Evolutionary conservation across 1,284 basidiomycete species (phyloP).

Genomic region (Cutaneotrichosporon dermatis): DNA sequence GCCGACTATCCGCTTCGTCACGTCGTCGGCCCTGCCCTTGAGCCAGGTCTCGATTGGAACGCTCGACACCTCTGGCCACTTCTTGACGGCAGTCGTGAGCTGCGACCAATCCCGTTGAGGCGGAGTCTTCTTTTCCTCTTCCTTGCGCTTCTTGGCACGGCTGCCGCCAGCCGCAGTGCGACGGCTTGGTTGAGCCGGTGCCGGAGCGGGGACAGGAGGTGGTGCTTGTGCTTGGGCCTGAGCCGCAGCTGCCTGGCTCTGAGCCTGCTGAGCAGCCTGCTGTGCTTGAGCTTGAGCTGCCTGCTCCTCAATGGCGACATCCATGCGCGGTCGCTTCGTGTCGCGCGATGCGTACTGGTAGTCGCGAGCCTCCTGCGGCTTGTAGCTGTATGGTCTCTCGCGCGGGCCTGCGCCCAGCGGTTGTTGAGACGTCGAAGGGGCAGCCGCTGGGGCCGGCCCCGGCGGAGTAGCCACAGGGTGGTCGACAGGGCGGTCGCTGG

Average conservation of each 20-base stretch:
- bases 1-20: constrained; percentile 23
- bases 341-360: constrained; percentile 35
- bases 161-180: constrained; percentile 22
- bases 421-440: constrained; percentile 1
- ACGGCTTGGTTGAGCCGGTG: constrained; percentile 3
- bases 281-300: background rate
- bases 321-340: constrained; percentile 41
- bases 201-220: constrained; percentile 1
- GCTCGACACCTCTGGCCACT: constrained; percentile 34
- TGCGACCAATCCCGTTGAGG: constrained; percentile 24
- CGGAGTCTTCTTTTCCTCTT: constrained; percentile 30
- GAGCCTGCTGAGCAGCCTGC: background rate
- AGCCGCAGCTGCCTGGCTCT: background rate
- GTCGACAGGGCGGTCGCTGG: constrained; percentile 10
- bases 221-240: background rate
- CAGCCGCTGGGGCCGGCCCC: constrained; percentile 5
- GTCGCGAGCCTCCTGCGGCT: constrained; percentile 21
- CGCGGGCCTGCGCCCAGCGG: constrained; percentile 28
- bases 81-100: constrained; percentile 24
- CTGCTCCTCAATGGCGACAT: constrained; percentile 40
- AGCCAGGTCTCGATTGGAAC: constrained; percentile 32
- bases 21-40: constrained; percentile 13
- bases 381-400: constrained; percentile 34
- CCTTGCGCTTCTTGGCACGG: constrained; percentile 35
- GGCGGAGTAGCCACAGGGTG: background rate